Conservation (phyloP, 371 early-diverging fungal species). For the Edhazardia aedis region DNA sequence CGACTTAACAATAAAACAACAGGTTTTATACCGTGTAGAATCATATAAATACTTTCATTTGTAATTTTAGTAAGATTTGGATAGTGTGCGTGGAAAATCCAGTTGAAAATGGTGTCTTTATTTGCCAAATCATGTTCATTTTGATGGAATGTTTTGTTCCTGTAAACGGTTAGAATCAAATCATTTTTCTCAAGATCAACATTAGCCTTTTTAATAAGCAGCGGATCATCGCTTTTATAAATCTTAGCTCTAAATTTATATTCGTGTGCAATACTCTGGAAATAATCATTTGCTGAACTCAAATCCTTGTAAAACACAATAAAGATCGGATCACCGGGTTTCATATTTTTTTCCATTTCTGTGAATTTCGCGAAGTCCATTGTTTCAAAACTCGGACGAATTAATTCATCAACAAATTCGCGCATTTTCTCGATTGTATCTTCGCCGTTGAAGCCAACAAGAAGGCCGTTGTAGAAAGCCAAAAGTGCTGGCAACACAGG, state of each 20-base stretch:
- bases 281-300: conserved; percentile 37
- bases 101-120: conserved; percentile 38
- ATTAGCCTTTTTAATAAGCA: conserved; percentile 26
- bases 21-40: conserved; percentile 48
- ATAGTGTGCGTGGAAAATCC: conserved; percentile 48
- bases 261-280: conserved; percentile 43
- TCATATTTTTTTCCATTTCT: neutral
- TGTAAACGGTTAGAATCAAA: conserved; percentile 43
- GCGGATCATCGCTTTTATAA: conserved; percentile 39
- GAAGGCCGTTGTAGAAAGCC: conserved; percentile 42
- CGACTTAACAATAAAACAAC: conserved; percentile 37
- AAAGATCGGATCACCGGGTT: conserved; percentile 42
- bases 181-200: conserved; percentile 25
- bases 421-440: conserved; percentile 14
- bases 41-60: conserved; percentile 46
- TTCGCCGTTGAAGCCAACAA: conserved; percentile 31
- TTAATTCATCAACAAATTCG: conserved; percentile 33
- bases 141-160: conserved; percentile 41
- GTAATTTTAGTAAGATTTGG: conserved; percentile 40
- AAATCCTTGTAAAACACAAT: conserved; percentile 43
- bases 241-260: conserved; percentile 45
- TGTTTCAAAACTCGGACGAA: conserved; percentile 35
- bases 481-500: conserved; percentile 38
- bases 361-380: conserved; percentile 25
- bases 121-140: conserved; percentile 27